Base-by-base conservation (phyloP, 2,329 filamentous ascomycete genomes). In the Colletotrichum neosansevieriae region DNA sequence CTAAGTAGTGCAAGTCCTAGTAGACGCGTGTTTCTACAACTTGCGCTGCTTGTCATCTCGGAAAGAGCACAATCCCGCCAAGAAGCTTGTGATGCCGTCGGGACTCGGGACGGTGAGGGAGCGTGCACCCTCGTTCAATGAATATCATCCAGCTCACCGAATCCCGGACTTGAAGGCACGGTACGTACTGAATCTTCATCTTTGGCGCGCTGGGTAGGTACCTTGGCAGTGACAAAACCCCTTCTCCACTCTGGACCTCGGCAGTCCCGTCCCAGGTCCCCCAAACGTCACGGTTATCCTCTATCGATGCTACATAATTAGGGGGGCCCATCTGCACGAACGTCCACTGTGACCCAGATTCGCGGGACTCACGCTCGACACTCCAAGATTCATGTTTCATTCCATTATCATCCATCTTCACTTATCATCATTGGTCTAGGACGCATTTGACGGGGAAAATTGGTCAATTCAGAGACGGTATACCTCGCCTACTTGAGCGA, bases 211-310 rank as follows among this genome's bases (percentile, higher is more conserved):
- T 36, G 21, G 58, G 58, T n/a, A n/a, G n/a, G 58, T 60, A 51
- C 58, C 56, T 58, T 47, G 13, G 32, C 58, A 51, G 58, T 63
- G 42, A 53, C 47, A 64, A n/a, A 29, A 2, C n/a, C 32, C 40
- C 12, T 51, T 51, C 65, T 12, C 65, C 65, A 64, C 53, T 53
- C 34, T 65, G 60, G 60, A 68, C 65, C 65, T 68, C 65, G 65
- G 65, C 60, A 68, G 53, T 65, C 29, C 29, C 29, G 53, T 65
- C 29, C 29, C 29, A 24, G 24, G 24, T 59, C 64, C 36, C 40
- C 54, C 13, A 40, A 49, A 51, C 58, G 53, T 57, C 19, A 42
- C 36, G 19, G 10, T 29, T 29, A 17, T 29, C 32, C 36, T 40
- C 24, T 34, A 44, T 57, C 24, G 47, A 62, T 63, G 59, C 47